phyloP scores from a whole-genome alignment of 1,284 basidiomycete genomes.

The Pascua sp. region DNA sequence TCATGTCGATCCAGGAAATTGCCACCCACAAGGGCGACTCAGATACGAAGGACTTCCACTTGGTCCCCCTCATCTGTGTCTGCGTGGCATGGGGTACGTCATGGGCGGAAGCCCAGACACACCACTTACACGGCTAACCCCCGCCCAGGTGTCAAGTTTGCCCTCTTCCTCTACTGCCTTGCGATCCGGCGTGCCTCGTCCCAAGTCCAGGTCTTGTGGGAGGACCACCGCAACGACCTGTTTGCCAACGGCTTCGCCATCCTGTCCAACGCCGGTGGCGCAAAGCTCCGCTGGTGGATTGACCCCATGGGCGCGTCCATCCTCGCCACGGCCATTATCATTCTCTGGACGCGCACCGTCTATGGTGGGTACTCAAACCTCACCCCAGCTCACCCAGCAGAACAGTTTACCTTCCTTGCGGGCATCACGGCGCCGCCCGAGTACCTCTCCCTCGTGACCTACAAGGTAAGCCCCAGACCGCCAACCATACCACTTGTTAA shows the following conservation, averaged over 20 bases:
- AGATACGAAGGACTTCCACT: conserved; percentile 66
- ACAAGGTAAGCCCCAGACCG: conserved; percentile 58
- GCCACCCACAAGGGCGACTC: conserved; percentile 57
- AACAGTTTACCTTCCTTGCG: conserved; percentile 80
- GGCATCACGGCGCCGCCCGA: conserved; percentile 88
- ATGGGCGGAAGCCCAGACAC: background rate
- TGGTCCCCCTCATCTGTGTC: conserved; percentile 79
- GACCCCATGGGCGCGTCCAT: conserved; percentile 54
- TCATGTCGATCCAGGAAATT: conserved; percentile 73
- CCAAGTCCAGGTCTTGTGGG: conserved; percentile 90
- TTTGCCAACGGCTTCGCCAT: conserved; percentile 70
- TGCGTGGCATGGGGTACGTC: conserved; percentile 67
- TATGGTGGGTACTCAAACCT: conserved; percentile 27
- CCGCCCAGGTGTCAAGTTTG: conserved; percentile 61
- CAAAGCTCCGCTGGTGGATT: conserved; percentile 58
- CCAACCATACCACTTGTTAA: too few relatives aligned
- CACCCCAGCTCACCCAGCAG: conserved; percentile 13
- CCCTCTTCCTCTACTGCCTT: conserved; percentile 82
- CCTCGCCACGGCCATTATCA: conserved; percentile 71
- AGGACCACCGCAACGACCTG: conserved; percentile 89
- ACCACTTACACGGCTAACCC: background rate
- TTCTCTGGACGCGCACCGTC: conserved; percentile 74
- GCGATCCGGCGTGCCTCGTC: conserved; percentile 73
- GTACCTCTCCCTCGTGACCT: conserved; percentile 84
- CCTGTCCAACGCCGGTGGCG: conserved; percentile 84